A percentile compares a stretch with the other conserved stretches of the same genome.
Conservation (phyloP, 257 asterid species). For the Ligustrum vulgare region DNA sequence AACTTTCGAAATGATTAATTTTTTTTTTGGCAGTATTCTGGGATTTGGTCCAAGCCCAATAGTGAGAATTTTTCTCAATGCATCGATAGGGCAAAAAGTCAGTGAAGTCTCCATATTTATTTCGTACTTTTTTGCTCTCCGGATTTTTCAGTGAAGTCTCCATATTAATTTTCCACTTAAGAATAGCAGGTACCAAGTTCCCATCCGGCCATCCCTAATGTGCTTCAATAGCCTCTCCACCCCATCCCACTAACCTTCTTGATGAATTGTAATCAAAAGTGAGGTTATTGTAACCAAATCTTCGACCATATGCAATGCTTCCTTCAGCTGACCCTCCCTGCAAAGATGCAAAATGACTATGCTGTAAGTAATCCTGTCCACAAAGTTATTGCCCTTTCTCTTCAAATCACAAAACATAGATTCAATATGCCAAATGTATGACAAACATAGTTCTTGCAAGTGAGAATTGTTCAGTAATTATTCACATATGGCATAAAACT, state of each 20-base stretch:
- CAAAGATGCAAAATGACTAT: slow-evolving; percentile 71
- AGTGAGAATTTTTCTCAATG: slow-evolving; percentile 82
- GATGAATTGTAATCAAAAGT: slow-evolving; percentile 59
- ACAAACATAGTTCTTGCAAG: too few species aligned
- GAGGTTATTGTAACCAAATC: slow-evolving; percentile 84
- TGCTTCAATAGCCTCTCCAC: slow-evolving; percentile 76
- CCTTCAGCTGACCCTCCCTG: slow-evolving; percentile 60
- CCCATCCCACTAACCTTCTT: slow-evolving; percentile 68
- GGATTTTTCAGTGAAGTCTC: slow-evolving; percentile 58
- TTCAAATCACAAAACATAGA: slow-evolving; percentile 81
- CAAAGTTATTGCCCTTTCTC: slow-evolving; percentile 70
- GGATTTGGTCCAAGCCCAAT: slow-evolving; percentile 83
- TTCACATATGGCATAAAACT: too few species aligned
- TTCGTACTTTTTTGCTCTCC: slow-evolving; percentile 68
- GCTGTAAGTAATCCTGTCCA: slow-evolving; percentile 76
- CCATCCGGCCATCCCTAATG: slow-evolving; percentile 66
- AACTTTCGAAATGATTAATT: slow-evolving; percentile 25
- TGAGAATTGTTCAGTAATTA: too few species aligned
- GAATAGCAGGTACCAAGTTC: slow-evolving; percentile 65
- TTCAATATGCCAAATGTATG: too few species aligned
- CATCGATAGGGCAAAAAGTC: slow-evolving; percentile 66
- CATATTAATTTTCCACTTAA: slow-evolving; percentile 81
- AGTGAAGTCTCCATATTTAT: too few species aligned
- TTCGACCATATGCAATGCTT: slow-evolving; percentile 75
- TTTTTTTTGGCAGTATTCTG: slow-evolving; percentile 65